Base-by-base conservation (phyloP, 1,284 basidiomycete genomes). In the Dichomitus squalens region DNA sequence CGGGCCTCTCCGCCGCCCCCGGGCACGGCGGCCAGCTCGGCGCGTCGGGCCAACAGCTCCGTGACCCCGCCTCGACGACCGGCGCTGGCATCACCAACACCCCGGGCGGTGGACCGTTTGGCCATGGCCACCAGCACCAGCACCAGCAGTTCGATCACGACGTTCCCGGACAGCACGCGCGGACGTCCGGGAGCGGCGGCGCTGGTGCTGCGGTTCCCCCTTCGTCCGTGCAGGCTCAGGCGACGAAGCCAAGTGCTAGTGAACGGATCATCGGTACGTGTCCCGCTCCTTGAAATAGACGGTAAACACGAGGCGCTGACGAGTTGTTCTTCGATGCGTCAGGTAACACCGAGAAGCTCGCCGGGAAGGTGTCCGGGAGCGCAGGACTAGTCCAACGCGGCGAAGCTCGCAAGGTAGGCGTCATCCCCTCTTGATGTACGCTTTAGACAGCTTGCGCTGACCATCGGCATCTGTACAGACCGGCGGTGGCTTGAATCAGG, bases 271-370 rank as follows among this genome's bases (percentile, higher is more conserved):
- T 59, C 12, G 58, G 58, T 59, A 23, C 34, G 58, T 39, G 4
- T 21, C 27, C 9, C 50, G 4, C 23, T 14, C 16, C 21, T 4
- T 12, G 21, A 5, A 16, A 11, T 40, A n/a, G 20, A 40, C 12
- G 23, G 23, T 27, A 21, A 25, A 27, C 12, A 33, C 6, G 31
- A n/a, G 31, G 20, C n/a, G 18, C 35, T 48, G 8, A 47, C 29
- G 35, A 16, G 25, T 27, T 25, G 29, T 4, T 3, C 16, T 6
- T 33, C 16, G 21, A 3, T 3, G 23, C 14, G 40, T n/a, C 33
- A 70, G 69, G 70, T 12, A 58, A 38, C 29, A 33, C 61, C 36
- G 67, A 72, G 65, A 70, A 69, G 57, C 55, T 63, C 41, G 60
- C 67, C 12, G 70, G 64, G 6, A 52, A 49, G 48, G 31, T 59